Conservation (phyloP, 768 basidiomycete species). For the Amanita muscaria region DNA sequence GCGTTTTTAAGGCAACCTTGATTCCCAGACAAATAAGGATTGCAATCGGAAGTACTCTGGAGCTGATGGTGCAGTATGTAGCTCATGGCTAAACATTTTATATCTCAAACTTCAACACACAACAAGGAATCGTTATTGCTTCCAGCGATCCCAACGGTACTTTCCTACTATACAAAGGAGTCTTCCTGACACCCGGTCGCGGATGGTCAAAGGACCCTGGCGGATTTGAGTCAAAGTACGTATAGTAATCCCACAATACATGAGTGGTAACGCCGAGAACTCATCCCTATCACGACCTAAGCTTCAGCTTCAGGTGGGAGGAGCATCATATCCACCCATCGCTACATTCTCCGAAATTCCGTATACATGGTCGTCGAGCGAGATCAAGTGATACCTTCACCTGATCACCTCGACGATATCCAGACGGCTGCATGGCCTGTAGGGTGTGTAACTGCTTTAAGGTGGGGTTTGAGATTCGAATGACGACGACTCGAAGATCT, state of each 20-base stretch:
- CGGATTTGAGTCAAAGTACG: slow-evolving; percentile 56
- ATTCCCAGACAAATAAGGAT: too few species aligned
- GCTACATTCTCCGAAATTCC: slow-evolving; percentile 79
- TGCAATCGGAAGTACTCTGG: slow-evolving; percentile 48
- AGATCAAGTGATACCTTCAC: slow-evolving; percentile 56
- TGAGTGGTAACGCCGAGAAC: not conserved
- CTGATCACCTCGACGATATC: slow-evolving; percentile 57
- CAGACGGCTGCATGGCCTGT: slow-evolving; percentile 73
- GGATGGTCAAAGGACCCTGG: slow-evolving; percentile 65
- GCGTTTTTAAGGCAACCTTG: too few species aligned
- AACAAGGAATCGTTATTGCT: slow-evolving; percentile 53
- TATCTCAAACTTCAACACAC: too few species aligned
- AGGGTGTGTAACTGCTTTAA: slow-evolving; percentile 76
- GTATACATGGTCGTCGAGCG: slow-evolving; percentile 67
- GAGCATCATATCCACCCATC: slow-evolving; percentile 38
- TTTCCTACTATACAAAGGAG: slow-evolving; percentile 51
- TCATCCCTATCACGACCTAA: slow-evolving; percentile 14
- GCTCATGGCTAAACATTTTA: not conserved
- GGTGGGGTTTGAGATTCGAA: slow-evolving; percentile 34
- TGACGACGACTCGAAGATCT: not conserved
- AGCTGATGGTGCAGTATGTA: slow-evolving; percentile 50
- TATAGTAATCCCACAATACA: not conserved
- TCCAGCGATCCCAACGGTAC: slow-evolving; percentile 43
- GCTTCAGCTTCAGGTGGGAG: slow-evolving; percentile 66
- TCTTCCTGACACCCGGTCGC: slow-evolving; percentile 67